Percentiles rank a stretch among this genome's conserved stretches.
Evolutionary conservation across 1,139 yeast genomes (phyloP).

Genomic region (Protomyces pachydermus): DNA sequence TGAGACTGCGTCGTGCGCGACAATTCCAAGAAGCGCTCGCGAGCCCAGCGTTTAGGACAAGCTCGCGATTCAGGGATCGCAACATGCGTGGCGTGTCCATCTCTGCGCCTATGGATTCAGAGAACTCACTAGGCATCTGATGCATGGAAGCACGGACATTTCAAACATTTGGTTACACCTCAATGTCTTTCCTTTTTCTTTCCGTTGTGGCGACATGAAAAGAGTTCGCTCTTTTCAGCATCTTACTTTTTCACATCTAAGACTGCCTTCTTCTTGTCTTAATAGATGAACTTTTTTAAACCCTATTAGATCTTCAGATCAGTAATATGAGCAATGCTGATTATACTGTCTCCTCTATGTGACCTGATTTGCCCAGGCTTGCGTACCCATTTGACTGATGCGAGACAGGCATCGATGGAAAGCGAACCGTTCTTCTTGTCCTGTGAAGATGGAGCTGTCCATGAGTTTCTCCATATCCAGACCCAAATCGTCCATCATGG

Average conservation of each 20-base stretch:
- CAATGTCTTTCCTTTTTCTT: not conserved
- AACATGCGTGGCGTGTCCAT: conserved; percentile 37
- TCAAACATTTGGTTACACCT: not conserved
- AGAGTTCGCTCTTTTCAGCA: not conserved
- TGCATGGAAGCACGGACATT: not conserved
- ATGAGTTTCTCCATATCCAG: conserved; percentile 70
- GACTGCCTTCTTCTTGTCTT: too few relatives aligned
- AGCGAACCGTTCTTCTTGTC: conserved; percentile 93
- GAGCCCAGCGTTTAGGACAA: not conserved
- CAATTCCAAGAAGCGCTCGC: not conserved
- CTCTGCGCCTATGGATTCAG: conserved; percentile 43
- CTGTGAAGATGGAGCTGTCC: conserved; percentile 72
- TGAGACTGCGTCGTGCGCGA: conserved; percentile 34
- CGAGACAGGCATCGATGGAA: conserved; percentile 91
- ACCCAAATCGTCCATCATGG: conserved; percentile 64
- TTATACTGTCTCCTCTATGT: not conserved
- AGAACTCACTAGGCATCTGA: conserved; percentile 40
- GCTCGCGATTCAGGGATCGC: conserved; percentile 32
- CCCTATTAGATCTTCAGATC: too few relatives aligned
- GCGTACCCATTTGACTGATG: conserved; percentile 87
- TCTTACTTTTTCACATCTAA: too few relatives aligned
- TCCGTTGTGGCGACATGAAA: not conserved
- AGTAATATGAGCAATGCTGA: too few relatives aligned
- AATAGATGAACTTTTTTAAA: too few relatives aligned
- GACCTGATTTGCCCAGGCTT: conserved; percentile 69